Conservation (phyloP, 2,329 filamentous ascomycete species). For the Fusarium citri region DNA sequence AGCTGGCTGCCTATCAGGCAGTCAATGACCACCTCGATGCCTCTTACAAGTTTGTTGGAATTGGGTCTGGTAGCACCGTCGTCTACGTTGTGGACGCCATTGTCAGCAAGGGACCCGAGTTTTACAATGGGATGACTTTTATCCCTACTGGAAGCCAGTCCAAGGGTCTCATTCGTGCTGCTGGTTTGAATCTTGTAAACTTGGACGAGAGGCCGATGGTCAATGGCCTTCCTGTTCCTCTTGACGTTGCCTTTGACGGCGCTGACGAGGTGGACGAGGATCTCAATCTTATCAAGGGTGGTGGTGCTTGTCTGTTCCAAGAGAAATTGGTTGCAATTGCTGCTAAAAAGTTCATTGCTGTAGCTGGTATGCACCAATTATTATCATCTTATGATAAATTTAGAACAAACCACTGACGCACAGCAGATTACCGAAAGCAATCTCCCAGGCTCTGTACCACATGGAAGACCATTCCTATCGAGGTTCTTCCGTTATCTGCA, state of each 20-base stretch:
- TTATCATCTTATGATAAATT: background rate
- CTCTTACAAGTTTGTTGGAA: conserved; percentile 75
- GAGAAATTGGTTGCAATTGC: conserved; percentile 94
- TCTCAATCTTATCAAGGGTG: conserved; percentile 97
- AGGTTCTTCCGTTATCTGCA: conserved; percentile 88
- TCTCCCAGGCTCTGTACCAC: conserved; percentile 77
- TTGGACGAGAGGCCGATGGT: conserved; percentile 77
- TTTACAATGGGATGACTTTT: conserved; percentile 78
- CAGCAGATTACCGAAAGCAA: conserved; percentile 86
- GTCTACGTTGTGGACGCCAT: conserved; percentile 89
- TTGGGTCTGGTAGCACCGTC: conserved; percentile 84
- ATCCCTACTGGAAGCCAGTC: conserved; percentile 93
- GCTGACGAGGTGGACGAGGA: conserved; percentile 97
- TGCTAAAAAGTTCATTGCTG: conserved; percentile 86
- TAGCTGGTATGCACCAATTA: conserved; percentile 70
- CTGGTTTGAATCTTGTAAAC: conserved; percentile 80
- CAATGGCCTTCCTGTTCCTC: conserved; percentile 57
- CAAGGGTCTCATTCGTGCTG: conserved; percentile 83
- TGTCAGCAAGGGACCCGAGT: conserved; percentile 65
- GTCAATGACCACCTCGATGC: conserved; percentile 78
- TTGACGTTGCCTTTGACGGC: conserved; percentile 95
- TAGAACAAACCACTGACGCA: conserved; percentile 11
- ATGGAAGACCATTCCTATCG: conserved; percentile 92
- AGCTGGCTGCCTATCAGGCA: conserved; percentile 77
- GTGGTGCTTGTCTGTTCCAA: conserved; percentile 96